These are phyloP conservation scores for Sicyos edulis DNA, from an alignment of 306 rosid species.

Conservation along the genomic window DNA sequence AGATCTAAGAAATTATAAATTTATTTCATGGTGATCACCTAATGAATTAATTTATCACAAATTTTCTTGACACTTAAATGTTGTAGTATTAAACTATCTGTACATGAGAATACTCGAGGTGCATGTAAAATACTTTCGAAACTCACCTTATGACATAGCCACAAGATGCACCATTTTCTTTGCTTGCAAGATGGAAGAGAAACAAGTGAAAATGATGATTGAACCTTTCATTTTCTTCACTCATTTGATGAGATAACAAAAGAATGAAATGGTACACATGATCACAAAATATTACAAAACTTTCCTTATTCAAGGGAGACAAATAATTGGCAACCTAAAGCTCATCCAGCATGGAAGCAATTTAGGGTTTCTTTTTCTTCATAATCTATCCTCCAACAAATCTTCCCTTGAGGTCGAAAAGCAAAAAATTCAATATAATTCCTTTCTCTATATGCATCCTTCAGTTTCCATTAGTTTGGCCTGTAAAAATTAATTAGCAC, in stretches of 20 bases:
- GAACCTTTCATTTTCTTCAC: constrained; percentile 5
- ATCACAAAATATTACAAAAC: constrained; percentile 15
- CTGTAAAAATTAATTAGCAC: background rate
- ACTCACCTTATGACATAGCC: too few species aligned
- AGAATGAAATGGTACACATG: constrained; percentile 6
- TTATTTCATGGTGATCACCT: too few species aligned
- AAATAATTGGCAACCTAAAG: constrained; percentile 6
- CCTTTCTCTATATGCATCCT: background rate
- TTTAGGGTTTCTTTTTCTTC: background rate
- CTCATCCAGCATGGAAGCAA: background rate
- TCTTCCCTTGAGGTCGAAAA: constrained; percentile 7
- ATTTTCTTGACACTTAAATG: too few species aligned
- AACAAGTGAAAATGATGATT: background rate
- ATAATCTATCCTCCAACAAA: constrained; percentile 11
- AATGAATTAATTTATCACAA: too few species aligned
- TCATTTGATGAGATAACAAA: background rate
- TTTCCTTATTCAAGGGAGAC: background rate
- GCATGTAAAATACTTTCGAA: too few species aligned
- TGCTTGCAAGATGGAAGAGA: background rate
- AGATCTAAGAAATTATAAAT: too few species aligned
- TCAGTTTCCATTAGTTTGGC: background rate
- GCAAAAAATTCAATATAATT: constrained; percentile 11
- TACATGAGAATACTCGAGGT: too few species aligned
- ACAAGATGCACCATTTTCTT: background rate
- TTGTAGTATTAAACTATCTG: too few species aligned